Evolutionary conservation across 345 rosid genomes (phyloP).

Genomic region (Melaleuca alternifolia): DNA sequence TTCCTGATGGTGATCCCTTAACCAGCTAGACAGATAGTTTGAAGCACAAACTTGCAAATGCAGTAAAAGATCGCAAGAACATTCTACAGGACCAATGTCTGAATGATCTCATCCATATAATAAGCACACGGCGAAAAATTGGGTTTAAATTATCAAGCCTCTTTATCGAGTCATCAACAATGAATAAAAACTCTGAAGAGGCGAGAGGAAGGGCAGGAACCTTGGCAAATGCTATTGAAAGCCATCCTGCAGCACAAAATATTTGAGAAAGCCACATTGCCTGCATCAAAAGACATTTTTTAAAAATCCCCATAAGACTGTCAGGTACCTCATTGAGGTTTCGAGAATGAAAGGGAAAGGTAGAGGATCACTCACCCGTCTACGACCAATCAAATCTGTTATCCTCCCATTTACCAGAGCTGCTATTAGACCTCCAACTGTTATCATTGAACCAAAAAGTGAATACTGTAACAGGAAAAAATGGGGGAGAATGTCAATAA

Average conservation of each 20-base stretch:
- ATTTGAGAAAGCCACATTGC: constrained; percentile 45
- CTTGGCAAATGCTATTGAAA: constrained; percentile 34
- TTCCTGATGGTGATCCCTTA: neutral
- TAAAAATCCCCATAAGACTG: neutral
- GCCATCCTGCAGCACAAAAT: constrained; percentile 40
- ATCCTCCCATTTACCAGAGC: constrained; percentile 18
- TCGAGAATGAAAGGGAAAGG: neutral
- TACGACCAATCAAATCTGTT: constrained; percentile 19
- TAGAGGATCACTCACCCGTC: constrained; percentile 10
- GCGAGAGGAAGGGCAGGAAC: neutral
- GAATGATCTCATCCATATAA: neutral
- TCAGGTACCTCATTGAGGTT: neutral
- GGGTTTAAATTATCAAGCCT: neutral
- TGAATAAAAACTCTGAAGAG: neutral
- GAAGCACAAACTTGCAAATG: neutral
- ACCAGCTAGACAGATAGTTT: neutral
- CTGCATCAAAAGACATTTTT: constrained; percentile 8
- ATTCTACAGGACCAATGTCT: neutral
- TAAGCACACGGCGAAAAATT: neutral
- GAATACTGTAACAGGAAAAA: constrained; percentile 18
- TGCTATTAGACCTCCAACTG: constrained; percentile 21
- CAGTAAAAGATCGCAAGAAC: neutral
- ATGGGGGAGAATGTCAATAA: neutral
- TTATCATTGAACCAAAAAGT: constrained; percentile 19
- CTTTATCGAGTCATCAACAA: neutral